Base-by-base conservation (phyloP, 139 green algal genomes). In the Pseudopediastrum boryanum region DNA sequence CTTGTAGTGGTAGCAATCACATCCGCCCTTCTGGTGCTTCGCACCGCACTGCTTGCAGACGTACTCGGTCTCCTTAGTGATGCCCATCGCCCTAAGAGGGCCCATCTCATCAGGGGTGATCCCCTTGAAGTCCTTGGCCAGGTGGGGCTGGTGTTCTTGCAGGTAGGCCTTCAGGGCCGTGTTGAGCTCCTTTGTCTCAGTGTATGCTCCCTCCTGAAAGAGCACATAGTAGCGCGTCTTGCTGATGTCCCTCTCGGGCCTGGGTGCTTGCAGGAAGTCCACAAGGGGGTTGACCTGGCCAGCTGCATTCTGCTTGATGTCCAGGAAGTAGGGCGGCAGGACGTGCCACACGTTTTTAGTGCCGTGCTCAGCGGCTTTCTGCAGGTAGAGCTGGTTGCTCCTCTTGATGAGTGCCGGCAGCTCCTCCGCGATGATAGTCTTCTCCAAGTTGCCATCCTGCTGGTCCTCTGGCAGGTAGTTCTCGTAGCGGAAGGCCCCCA, bases 381-480 rank as follows among this genome's bases (percentile, higher is more conserved):
- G 19, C 48, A 21, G 48, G 48, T 58, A 58, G 48, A 58, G 16
- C 48, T 58, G 16, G 48, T 58, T 58, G 25, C 71, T 73, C 7
- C 71, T 38, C 9, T 25, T n/a, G 48, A 77, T 48, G 48, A 77
- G 23, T 25, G 36, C 41, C 13, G 71, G 71, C 56, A 79, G 54
- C 71, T 79, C 71, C 50, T 62, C 54, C 13, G n/a, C 39, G 7
- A 43, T 5, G 36, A 79, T 70, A 23, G n/a, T 29, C 4, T 58
- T 2, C 56, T 79, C 56, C 39, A 79, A 41, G 23, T 39, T 31
- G n/a, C 54, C 51, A n/a, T 78, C 71, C 71, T 52, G 51, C 52
- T 67, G 25, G 71, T 36, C 71, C 7, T 27, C 52, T n/a, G 51
- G 44, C 25, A 42, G 16, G 51, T 63, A 58, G 35, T 12, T 43